A percentile compares a stretch with the other conserved stretches of the same genome.
These are phyloP conservation scores for Osmanthus fragrans DNA, from an alignment of 257 asterid genomes.

Conservation along the genomic window DNA sequence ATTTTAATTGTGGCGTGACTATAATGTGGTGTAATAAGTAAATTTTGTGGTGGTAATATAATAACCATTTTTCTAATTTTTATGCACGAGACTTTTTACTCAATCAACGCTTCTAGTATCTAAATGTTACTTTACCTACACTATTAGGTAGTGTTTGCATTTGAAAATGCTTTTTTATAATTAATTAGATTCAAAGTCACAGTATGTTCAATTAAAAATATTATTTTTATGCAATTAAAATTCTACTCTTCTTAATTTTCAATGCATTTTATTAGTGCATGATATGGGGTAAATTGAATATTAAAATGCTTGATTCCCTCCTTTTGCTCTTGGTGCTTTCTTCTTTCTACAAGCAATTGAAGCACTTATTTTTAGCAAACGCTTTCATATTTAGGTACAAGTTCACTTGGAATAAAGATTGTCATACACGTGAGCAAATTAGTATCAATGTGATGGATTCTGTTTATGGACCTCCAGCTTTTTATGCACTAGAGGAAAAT, in stretches of 20 bases:
- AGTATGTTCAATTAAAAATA: conserved; percentile 10
- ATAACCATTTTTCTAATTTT: background rate
- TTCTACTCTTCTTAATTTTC: conserved; percentile 24
- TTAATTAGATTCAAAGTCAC: conserved; percentile 38
- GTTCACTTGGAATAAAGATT: background rate
- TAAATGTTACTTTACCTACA: background rate
- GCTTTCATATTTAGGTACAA: conserved; percentile 29
- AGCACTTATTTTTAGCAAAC: conserved; percentile 16
- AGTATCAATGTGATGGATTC: background rate
- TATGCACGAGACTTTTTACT: background rate
- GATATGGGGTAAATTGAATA: conserved; percentile 25
- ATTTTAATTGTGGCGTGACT: no score
- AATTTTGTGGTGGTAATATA: no score
- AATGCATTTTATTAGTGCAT: conserved; percentile 9
- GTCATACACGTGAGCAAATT: background rate
- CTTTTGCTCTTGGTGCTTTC: no score
- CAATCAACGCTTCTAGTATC: background rate
- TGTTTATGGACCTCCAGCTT: conserved; percentile 1
- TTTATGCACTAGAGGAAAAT: no score
- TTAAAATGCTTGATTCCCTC: no score
- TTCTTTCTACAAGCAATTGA: no score
- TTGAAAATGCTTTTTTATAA: conserved; percentile 12
- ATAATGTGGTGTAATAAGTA: no score
- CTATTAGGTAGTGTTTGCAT: background rate
- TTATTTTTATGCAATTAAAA: background rate